A percentile compares a stretch with the other conserved stretches of the same genome.
These are phyloP conservation scores for Stylonectria norvegica DNA, from an alignment of 2,329 filamentous ascomycete genomes.

Conservation along the genomic window DNA sequence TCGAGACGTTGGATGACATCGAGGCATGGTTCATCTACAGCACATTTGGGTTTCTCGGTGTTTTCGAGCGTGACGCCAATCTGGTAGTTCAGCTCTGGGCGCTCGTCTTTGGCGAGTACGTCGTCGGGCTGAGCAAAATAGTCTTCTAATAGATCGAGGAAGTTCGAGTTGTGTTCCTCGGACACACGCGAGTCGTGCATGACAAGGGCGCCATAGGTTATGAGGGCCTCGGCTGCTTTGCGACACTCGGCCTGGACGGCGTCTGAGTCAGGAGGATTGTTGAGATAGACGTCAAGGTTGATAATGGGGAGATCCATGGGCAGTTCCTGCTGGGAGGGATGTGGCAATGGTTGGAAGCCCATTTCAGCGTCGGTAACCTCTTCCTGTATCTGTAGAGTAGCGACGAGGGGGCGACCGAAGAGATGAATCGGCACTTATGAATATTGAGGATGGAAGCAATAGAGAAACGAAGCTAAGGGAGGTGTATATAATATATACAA, in stretches of 20 bases:
- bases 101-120: conserved; percentile 48
- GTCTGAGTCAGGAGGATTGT: conserved; percentile 39
- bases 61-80: conserved; percentile 61
- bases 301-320: conserved; percentile 58
- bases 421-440: too few relatives aligned
- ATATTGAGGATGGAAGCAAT: too few relatives aligned
- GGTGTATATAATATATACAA: too few relatives aligned
- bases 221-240: conserved; percentile 53
- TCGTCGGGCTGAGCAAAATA: conserved; percentile 58
- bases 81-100: conserved; percentile 57
- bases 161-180: conserved; percentile 52
- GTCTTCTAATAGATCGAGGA: conserved; percentile 61
- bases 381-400: too few relatives aligned
- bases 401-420: too few relatives aligned
- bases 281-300: conserved; percentile 56
- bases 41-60: conserved; percentile 62
- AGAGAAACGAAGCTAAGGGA: too few relatives aligned
- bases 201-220: conserved; percentile 58
- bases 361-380: too few relatives aligned
- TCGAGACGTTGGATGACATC: conserved; percentile 53
- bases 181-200: conserved; percentile 58
- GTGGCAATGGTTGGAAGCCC: too few relatives aligned
- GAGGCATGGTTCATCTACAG: conserved; percentile 59
- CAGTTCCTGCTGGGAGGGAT: too few relatives aligned
- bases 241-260: conserved; percentile 49